Conservation (phyloP, 345 rosid genomes). For the Syzygium oleosum region DNA sequence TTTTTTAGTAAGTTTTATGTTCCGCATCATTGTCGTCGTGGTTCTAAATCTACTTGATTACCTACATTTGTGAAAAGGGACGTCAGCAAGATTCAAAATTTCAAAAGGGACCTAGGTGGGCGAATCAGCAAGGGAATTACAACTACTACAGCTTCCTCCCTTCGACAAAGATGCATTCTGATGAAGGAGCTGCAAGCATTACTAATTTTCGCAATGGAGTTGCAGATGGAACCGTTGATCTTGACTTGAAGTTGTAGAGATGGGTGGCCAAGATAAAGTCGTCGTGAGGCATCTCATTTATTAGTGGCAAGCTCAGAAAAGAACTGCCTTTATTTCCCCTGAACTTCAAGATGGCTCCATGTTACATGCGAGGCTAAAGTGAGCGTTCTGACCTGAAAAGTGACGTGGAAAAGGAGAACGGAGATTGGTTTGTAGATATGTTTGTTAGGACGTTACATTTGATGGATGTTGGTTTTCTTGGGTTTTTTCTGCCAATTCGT, state of each 20-base stretch:
- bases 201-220: background rate
- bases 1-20: background rate
- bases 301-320: background rate
- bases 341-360: background rate
- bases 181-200: background rate
- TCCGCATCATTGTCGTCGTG: background rate
- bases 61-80: background rate
- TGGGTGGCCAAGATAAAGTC: background rate
- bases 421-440: background rate
- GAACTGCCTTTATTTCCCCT: background rate
- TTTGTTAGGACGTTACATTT: background rate
- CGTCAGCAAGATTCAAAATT: background rate
- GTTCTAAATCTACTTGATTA: background rate
- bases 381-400: background rate
- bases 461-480: background rate
- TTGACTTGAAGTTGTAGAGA: background rate
- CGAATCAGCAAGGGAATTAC: background rate
- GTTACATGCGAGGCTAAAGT: background rate
- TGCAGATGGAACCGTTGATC: background rate
- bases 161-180: background rate
- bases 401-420: background rate
- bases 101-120: background rate
- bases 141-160: background rate
- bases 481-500: background rate
- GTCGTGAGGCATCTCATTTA: background rate